Evolutionary conservation across 2,329 filamentous ascomycete species (phyloP).

Genomic region (Xylaria sp.): DNA sequence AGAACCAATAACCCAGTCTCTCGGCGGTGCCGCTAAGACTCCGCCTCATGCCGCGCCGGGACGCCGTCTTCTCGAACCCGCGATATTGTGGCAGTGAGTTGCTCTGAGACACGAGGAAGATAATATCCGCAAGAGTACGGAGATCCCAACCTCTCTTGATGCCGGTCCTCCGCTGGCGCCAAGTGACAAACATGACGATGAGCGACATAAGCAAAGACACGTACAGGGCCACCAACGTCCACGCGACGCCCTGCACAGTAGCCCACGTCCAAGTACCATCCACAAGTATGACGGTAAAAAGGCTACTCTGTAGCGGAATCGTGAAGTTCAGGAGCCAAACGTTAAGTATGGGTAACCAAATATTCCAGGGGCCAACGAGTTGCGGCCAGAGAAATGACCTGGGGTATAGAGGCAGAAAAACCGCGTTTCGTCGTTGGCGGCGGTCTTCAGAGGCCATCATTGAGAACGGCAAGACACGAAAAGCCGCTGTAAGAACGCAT

Average conservation of each 20-base stretch:
- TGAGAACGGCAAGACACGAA: slow-evolving; percentile 76
- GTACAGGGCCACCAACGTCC: slow-evolving; percentile 77
- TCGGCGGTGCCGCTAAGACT: slow-evolving; percentile 63
- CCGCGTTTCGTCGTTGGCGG: slow-evolving; percentile 61
- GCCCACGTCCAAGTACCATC: slow-evolving; percentile 75
- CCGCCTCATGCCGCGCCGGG: slow-evolving; percentile 54
- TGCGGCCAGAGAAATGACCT: slow-evolving; percentile 67
- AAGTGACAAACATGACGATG: slow-evolving; percentile 63
- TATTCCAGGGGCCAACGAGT: slow-evolving; percentile 63
- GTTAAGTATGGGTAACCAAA: slow-evolving; percentile 67
- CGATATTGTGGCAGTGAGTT: slow-evolving; percentile 76
- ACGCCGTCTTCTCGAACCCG: slow-evolving; percentile 64
- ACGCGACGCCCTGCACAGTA: slow-evolving; percentile 74
- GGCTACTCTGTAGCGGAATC: slow-evolving; percentile 77
- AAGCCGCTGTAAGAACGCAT: slow-evolving; percentile 71
- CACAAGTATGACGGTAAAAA: slow-evolving; percentile 68
- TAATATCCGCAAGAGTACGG: slow-evolving; percentile 77
- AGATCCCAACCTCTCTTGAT: slow-evolving; percentile 75
- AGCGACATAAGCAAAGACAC: slow-evolving; percentile 63
- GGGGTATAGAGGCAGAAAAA: slow-evolving; percentile 71
- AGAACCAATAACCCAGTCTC: slow-evolving; percentile 84
- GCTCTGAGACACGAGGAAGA: slow-evolving; percentile 76
- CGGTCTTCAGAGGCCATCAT: slow-evolving; percentile 70
- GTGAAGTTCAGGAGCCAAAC: slow-evolving; percentile 81
- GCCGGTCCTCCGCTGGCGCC: slow-evolving; percentile 68